phyloP scores from a whole-genome alignment of 331 rosid genomes.

The Acacia concinna region DNA sequence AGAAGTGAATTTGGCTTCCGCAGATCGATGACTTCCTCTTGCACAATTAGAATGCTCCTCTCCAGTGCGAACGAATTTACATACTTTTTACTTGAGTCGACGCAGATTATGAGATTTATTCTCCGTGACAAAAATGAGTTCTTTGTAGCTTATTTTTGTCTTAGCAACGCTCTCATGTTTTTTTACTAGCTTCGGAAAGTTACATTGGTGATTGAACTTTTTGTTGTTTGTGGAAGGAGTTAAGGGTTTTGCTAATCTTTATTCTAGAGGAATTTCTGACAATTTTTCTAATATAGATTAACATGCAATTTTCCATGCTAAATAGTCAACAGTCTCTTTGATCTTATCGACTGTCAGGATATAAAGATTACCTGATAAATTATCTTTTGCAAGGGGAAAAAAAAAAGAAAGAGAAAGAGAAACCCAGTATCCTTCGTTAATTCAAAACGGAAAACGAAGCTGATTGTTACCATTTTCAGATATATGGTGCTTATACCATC shows the following conservation, averaged over 20 bases:
- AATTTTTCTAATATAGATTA: neutral
- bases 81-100: neutral
- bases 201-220: neutral
- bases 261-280: neutral
- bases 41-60: neutral
- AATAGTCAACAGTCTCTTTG: neutral
- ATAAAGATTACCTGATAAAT: neutral
- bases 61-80: neutral
- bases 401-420: neutral
- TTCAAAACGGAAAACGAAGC: neutral
- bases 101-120: neutral
- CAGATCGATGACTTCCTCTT: neutral
- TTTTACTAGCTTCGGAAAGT: neutral
- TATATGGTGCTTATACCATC: neutral
- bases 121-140: neutral
- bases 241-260: neutral
- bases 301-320: neutral
- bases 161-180: neutral
- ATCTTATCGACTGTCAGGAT: neutral
- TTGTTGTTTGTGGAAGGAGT: neutral
- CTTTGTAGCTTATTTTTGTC: neutral
- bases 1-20: neutral
- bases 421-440: neutral
- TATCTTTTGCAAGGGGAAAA: neutral
- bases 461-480: neutral